A percentile compares a stretch with the other conserved stretches of the same genome.
phyloP scores from a whole-genome alignment of 208 protist species.

The Balamuthia mandrillaris region DNA sequence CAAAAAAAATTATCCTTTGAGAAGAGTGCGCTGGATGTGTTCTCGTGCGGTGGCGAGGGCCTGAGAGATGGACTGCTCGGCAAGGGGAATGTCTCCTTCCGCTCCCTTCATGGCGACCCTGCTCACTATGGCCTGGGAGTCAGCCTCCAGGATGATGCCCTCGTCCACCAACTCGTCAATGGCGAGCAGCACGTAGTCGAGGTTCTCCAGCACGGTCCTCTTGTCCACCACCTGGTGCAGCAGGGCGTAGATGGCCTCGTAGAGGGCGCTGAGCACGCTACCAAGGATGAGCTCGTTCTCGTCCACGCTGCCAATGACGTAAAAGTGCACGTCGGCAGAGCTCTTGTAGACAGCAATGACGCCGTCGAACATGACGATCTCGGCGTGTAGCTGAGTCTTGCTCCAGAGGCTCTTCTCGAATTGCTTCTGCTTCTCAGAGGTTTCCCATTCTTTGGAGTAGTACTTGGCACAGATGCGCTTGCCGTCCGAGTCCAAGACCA shows the following conservation, averaged over 20 bases:
- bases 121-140: too few species aligned
- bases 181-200: background rate
- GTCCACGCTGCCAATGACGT: background rate
- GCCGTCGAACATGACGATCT: conserved; percentile 38
- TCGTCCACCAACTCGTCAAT: background rate
- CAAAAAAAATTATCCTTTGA: too few species aligned
- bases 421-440: conserved; percentile 7
- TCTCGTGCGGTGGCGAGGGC: too few species aligned
- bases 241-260: background rate
- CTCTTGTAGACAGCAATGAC: conserved; percentile 32
- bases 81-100: too few species aligned
- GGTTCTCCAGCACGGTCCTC: background rate
- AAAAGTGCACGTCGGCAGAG: conserved; percentile 24
- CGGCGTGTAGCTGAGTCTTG: background rate
- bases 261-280: conserved; percentile 7
- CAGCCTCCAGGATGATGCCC: too few species aligned
- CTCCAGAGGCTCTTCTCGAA: conserved; percentile 26
- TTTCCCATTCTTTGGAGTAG: background rate
- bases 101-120: too few species aligned
- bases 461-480: background rate
- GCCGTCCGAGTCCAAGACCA: conserved; percentile 30
- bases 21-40: too few species aligned
- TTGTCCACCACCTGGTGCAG: background rate
- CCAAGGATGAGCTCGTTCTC: conserved; percentile 43
- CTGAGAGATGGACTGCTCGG: too few species aligned